Base-by-base conservation (phyloP, 1,284 basidiomycete genomes). In the Puccinia novopanici region DNA sequence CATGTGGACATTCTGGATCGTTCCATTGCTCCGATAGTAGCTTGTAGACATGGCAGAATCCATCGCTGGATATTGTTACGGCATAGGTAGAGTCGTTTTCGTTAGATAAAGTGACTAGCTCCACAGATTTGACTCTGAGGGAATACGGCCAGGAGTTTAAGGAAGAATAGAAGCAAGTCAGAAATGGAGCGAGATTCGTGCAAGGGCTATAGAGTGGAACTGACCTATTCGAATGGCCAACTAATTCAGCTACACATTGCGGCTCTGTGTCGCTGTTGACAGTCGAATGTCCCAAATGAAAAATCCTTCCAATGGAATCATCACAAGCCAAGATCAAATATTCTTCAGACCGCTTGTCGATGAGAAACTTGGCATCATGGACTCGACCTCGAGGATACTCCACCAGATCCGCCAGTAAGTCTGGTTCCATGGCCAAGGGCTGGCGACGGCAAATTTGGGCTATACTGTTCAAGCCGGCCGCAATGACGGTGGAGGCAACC, bases 401-500 rank as follows among this genome's bases (percentile, higher is more conserved):
- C 71, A 99, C 89, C 82, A 99, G 86, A 87, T 99, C 97, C 0
- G 92, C 91, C 3, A 99, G 88, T 34, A 99, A 87, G 84, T 97
- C 95, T 84, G 95, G 93, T 83, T 88, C 87, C 92, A 99, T 98
- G 76, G 92, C 91, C 94, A 94, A 96, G 6, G 96, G 94, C 85
- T 99, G 97, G 48, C 96, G 87, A 55, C 92, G 87, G 85, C 94
- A 98, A 37, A 99, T 91, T 86, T 99, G 96, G 54, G 95, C 89
- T 67, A 99, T 93, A 27, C 94, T 90, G 85, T 99, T 99, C 84
- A 99, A 88, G 52, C 97, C 97, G 0, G 96, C 97, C 0, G 95
- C 92, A 80, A 98, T 93, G 83, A 99, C 95, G 86, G 99, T 95
- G 82, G 91, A 90, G 45, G 84, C 83, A 4, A 99, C 97, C 82